Evolutionary conservation across 768 basidiomycete species (phyloP).

Genomic region (Leccinum disarticulatum): DNA sequence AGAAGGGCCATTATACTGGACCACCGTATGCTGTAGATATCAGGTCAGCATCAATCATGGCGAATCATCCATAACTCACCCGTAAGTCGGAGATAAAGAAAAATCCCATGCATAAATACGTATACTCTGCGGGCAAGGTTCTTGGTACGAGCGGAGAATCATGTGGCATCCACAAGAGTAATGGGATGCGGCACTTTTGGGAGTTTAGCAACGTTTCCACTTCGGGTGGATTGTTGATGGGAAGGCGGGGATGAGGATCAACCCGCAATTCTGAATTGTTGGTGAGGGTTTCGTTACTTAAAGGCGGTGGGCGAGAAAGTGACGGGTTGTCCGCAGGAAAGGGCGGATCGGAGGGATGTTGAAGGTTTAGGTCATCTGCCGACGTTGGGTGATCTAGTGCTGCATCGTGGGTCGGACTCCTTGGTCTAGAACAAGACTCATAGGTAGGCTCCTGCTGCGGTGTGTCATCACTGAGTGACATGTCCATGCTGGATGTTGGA

Average conservation of each 20-base stretch:
- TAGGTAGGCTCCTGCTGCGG: background rate
- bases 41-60: conserved; percentile 1
- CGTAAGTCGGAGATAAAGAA: conserved; percentile 43
- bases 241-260: conserved; percentile 10
- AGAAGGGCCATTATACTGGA: background rate
- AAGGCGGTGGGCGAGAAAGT: background rate
- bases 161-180: conserved; percentile 41
- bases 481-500: background rate
- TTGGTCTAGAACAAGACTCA: background rate
- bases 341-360: background rate
- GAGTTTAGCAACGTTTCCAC: conserved; percentile 43
- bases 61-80: conserved; percentile 27
- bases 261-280: background rate
- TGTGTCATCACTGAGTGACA: background rate
- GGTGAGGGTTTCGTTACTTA: background rate
- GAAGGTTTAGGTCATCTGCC: background rate
- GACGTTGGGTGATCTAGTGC: background rate
- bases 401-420: background rate
- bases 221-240: conserved; percentile 40
- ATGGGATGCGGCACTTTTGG: conserved; percentile 37
- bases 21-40: conserved; percentile 17
- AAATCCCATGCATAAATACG: conserved; percentile 46
- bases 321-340: background rate
- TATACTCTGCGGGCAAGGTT: conserved; percentile 37
- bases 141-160: conserved; percentile 27